Conservation (phyloP, 2,329 filamentous ascomycete species). For the Scedosporium boydii region DNA sequence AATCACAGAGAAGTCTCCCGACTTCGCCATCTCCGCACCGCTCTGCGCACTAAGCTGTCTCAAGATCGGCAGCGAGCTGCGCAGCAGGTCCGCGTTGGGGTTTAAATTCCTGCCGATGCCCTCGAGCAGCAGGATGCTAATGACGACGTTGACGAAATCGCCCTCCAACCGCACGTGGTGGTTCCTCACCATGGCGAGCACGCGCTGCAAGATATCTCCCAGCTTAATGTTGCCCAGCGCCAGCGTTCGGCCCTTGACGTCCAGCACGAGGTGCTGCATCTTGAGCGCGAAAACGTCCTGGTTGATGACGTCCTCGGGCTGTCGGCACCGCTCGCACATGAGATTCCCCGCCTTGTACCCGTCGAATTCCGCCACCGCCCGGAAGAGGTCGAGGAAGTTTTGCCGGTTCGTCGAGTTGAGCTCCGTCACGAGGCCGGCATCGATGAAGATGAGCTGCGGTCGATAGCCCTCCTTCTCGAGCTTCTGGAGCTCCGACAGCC, state of each 20-base stretch:
- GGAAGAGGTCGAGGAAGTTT: constrained; percentile 95
- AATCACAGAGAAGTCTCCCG: constrained; percentile 74
- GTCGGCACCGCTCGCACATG: constrained; percentile 92
- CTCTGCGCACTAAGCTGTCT: constrained; percentile 76
- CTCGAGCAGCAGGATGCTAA: constrained; percentile 86
- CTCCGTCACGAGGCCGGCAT: constrained; percentile 90
- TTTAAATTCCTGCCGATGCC: constrained; percentile 85
- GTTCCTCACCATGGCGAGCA: constrained; percentile 78
- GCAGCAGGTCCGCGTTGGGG: constrained; percentile 77
- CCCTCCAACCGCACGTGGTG: constrained; percentile 94
- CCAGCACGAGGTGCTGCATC: constrained; percentile 92
- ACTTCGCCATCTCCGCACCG: constrained; percentile 58
- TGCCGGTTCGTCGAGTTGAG: constrained; percentile 75
- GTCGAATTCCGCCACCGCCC: constrained; percentile 90
- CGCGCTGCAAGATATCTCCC: constrained; percentile 85
- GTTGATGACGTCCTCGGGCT: constrained; percentile 83
- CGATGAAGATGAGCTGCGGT: constrained; percentile 94
- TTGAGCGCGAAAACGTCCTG: constrained; percentile 85
- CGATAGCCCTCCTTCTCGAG: constrained; percentile 83
- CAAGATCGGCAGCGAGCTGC: constrained; percentile 79
- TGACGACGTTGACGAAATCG: constrained; percentile 96
- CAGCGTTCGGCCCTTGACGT: constrained; percentile 83
- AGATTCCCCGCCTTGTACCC: constrained; percentile 90
- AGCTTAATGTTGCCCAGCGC: constrained; percentile 93
- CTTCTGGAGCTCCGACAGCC: constrained; percentile 63